These are phyloP conservation scores for Beauveria brongniartii DNA, from an alignment of 2,329 filamentous ascomycete species.

Conservation along the genomic window DNA sequence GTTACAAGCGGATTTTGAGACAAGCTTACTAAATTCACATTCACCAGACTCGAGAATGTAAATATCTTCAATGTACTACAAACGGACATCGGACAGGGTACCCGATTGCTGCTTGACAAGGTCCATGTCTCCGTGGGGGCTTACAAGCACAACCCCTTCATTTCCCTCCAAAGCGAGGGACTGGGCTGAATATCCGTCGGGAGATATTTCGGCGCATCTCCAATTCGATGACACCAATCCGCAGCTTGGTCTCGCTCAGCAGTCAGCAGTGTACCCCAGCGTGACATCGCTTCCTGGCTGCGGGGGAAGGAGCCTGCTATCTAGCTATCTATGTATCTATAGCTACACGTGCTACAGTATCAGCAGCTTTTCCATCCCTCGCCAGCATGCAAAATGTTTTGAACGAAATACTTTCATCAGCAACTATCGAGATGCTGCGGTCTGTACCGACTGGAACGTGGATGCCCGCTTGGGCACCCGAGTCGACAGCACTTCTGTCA, in stretches of 20 bases:
- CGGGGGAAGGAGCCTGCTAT: background rate
- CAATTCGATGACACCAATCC: background rate
- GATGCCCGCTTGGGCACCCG: conserved; percentile 38
- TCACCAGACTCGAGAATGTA: no score
- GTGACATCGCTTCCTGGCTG: background rate
- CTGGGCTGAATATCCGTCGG: conserved; percentile 4
- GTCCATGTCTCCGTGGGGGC: background rate
- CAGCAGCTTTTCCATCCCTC: background rate
- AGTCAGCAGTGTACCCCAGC: background rate
- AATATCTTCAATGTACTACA: no score
- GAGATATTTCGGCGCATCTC: background rate
- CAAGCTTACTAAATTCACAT: no score
- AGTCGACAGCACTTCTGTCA: conserved; percentile 31
- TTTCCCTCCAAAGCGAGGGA: background rate
- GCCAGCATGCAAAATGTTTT: accelerated
- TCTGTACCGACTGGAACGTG: conserved; percentile 31
- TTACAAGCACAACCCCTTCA: background rate
- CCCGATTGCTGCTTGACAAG: background rate
- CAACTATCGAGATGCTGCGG: background rate
- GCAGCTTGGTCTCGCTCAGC: background rate
- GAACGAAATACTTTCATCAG: background rate
- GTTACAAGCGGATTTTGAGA: no score
- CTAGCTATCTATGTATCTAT: no score
- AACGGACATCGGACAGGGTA: background rate
- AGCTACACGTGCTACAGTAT: background rate